Evolutionary conservation across 345 rosid genomes (phyloP), one percentile per base, ranked within the genome.

Genomic region (Brassica nigra): DNA sequence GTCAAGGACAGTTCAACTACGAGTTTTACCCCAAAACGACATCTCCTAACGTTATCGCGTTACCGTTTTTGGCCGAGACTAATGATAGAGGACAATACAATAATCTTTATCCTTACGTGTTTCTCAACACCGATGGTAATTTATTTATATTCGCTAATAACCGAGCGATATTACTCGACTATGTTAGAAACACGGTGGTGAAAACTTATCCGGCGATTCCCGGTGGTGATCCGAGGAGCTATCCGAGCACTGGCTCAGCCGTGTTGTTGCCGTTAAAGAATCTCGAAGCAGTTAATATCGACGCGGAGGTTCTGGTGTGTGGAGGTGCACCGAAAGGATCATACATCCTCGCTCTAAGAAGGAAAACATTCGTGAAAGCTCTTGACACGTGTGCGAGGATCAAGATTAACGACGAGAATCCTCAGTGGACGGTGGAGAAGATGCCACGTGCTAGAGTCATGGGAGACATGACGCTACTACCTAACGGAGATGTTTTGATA

Each of bases 401-500:
- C 27, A 23, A 23, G 27, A 23, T 23, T 23, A 23, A 0, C 72
- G 98, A 89, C 18, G 83, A 84, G 10, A 85, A 86, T 58, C 94
- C 98, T 8, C 62, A 52, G 3, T 94, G 98, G 98, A 76, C 54
- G 37, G 74, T 89, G 61, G 98, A 94, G 80, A 87, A 82, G 3
- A 90, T 94, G 98, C 95, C 98, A 5, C 30, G 6, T 11, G 80
- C 88, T 4, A 86, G 97, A 82, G 89, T 86, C 42, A 92, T 94
- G 98, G 90, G 96, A 28, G 98, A 92, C 84, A 89, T 92, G 98
- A 82, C 63, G 2, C 67, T 90, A 66, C 93, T 94, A 34, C 98
- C 97, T 1, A 86, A 87, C 18, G 95, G 95, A n/a, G 52, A 87
- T 37, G 44, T 8, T 37, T 37, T 37, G 44, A 8, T 37, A 37